Conservation (phyloP, 208 protist genomes). For the Crithidia bombi region DNA sequence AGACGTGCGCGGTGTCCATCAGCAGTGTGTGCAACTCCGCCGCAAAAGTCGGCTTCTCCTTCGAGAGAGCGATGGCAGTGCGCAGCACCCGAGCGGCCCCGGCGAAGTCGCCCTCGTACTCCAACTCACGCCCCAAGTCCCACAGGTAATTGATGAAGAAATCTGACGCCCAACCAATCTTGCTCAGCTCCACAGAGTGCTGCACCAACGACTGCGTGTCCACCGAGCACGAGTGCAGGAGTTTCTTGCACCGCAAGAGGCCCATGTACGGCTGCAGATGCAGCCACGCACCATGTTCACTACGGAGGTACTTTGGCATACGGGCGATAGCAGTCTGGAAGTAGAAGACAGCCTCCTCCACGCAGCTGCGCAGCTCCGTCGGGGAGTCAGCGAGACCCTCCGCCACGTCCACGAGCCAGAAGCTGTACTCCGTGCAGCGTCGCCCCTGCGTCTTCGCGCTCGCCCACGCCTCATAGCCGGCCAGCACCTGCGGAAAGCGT, state of each 20-base stretch:
- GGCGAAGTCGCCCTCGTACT: constrained; percentile 66
- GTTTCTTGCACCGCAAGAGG: constrained; percentile 71
- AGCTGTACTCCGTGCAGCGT: constrained; percentile 72
- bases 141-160: constrained; percentile 77
- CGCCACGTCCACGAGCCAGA: constrained; percentile 66
- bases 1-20: constrained; percentile 74
- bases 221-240: constrained; percentile 73
- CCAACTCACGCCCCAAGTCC: constrained; percentile 65
- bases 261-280: constrained; percentile 82
- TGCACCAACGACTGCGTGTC: constrained; percentile 67
- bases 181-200: constrained; percentile 71
- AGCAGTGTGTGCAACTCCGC: constrained; percentile 58
- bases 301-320: constrained; percentile 69
- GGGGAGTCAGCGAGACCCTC: constrained; percentile 37
- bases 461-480: constrained; percentile 54
- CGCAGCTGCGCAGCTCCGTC: constrained; percentile 47
- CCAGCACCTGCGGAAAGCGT: constrained; percentile 47
- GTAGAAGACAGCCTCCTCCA: constrained; percentile 66
- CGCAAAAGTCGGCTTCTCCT: constrained; percentile 64
- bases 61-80: constrained; percentile 68
- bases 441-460: constrained; percentile 68
- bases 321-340: constrained; percentile 72
- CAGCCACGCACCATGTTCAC: constrained; percentile 82
- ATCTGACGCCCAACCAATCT: constrained; percentile 77
- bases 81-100: constrained; percentile 56